Conservation (phyloP, 306 rosid genomes). For the Trichosanthes truncata region DNA sequence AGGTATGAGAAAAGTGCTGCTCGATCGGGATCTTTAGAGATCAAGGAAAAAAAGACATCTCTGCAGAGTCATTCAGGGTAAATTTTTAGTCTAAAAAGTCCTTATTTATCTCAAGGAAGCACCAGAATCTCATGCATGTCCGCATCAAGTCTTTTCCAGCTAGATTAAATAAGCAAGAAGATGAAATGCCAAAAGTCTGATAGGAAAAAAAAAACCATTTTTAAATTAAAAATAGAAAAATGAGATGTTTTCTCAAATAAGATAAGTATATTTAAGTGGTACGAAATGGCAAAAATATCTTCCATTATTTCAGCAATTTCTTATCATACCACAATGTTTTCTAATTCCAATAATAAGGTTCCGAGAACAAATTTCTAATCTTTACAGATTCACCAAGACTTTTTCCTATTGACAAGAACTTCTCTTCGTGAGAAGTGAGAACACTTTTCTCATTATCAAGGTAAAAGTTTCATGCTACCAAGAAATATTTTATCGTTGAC, state of each 20-base stretch:
- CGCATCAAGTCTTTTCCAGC: background rate
- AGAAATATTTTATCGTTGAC: background rate
- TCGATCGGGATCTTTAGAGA: background rate
- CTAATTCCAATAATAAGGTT: background rate
- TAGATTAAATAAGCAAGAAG: background rate
- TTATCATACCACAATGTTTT: background rate
- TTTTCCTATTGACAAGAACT: background rate
- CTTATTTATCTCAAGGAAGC: background rate
- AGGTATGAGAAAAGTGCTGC: background rate
- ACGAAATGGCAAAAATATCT: background rate
- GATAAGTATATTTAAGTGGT: background rate
- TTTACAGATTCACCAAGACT: background rate
- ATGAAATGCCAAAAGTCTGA: background rate
- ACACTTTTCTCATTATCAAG: background rate
- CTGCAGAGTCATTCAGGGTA: background rate
- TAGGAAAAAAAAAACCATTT: background rate
- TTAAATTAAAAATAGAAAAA: background rate
- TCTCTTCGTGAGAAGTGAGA: background rate
- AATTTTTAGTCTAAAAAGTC: background rate
- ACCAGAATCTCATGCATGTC: background rate
- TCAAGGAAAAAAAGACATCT: background rate
- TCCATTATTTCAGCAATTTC: background rate
- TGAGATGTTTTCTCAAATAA: background rate
- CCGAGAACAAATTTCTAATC: background rate
- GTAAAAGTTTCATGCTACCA: background rate